Evolutionary conservation across 1,139 yeast species (phyloP).

Genomic region (Geotrichum klebahnii): DNA sequence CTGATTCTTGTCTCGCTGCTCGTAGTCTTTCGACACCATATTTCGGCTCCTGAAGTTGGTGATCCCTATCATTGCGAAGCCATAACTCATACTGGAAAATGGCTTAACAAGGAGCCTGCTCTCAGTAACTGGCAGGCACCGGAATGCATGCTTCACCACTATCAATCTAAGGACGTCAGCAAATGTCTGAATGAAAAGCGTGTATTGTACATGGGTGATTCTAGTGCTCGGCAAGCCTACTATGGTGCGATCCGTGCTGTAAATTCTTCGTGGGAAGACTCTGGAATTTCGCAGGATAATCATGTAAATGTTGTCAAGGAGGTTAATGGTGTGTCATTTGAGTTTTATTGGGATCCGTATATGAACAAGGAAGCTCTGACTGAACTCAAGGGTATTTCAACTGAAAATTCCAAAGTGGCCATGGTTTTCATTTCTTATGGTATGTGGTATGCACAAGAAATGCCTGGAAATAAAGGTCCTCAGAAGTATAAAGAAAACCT

Average conservation of each 20-base stretch:
- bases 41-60: slow-evolving; percentile 1
- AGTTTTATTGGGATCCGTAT: slow-evolving; percentile 31
- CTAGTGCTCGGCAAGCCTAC: slow-evolving; percentile 28
- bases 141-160: slow-evolving; percentile 28
- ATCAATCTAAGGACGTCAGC: slow-evolving; percentile 23
- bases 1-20: slow-evolving; percentile 6
- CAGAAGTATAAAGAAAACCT: slow-evolving; percentile 20
- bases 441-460: slow-evolving; percentile 24
- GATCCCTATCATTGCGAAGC: slow-evolving; percentile 20
- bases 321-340: slow-evolving; percentile 23
- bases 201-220: slow-evolving; percentile 29
- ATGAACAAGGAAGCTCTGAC: slow-evolving; percentile 23
- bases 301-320: slow-evolving; percentile 20
- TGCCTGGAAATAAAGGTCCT: slow-evolving; percentile 23
- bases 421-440: slow-evolving; percentile 26
- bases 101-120: slow-evolving; percentile 21
- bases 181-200: slow-evolving; percentile 25
- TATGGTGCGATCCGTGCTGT: slow-evolving; percentile 25
- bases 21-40: slow-evolving; percentile 8
- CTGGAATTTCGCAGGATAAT: slow-evolving; percentile 20
- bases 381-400: slow-evolving; percentile 16
- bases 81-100: slow-evolving; percentile 15
- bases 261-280: slow-evolving; percentile 24
- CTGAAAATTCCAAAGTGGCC: slow-evolving; percentile 21
- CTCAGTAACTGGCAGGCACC: slow-evolving; percentile 29